Base-by-base conservation (phyloP, 768 basidiomycete genomes). In the Lanmaoa rubissima region DNA sequence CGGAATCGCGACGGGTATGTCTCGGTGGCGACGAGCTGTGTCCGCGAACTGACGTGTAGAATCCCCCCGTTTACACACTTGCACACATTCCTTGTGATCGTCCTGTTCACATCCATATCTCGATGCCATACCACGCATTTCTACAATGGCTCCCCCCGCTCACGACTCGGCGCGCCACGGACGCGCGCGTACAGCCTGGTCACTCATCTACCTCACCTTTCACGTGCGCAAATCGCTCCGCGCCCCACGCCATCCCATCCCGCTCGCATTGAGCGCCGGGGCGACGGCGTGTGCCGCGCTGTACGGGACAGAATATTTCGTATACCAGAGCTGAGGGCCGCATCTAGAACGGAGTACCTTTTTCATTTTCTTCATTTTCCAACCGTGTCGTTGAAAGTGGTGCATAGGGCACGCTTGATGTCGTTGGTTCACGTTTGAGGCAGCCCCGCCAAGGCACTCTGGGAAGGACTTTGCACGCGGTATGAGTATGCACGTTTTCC, bases 171-270 rank as follows among this genome's bases (percentile, higher is more conserved):
- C 46, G 21, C 16, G 14, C 14, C 46, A 21, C 32, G 13, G n/a
- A 19, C 11, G 35, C n/a, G 14, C 10, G 10, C 13, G 35, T 41
- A 32, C 44, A 77, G 78, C 78, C 8, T 79, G 77, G 77, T 76
- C 77, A n/a, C 61, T 79, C 45, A 79, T 74, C 35, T 79, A 79
- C 55, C 71, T 79, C 35, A 63, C 77, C 19, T 53, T 79, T 36
- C 76, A 78, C 47, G 58, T 69, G 3, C 65, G 74, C n/a, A 67
- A 61, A 35, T 73, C 77, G 1, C 39, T 73, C 3, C 67, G 53
- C 13, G 55, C 66, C 0, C 75, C 74, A 1, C 63, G 74, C 2
- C 69, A 73, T 56, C 60, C 65, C 1, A 44, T 76, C 2, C 65
- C 77, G n/a, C 55, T 76, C 17, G 71, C 65, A 1, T 62, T 79